Evolutionary conservation across 371 early-diverging fungal genomes (phyloP), one percentile per base, ranked within the genome.

Genomic region (Sanchytrium tribonematis): DNA sequence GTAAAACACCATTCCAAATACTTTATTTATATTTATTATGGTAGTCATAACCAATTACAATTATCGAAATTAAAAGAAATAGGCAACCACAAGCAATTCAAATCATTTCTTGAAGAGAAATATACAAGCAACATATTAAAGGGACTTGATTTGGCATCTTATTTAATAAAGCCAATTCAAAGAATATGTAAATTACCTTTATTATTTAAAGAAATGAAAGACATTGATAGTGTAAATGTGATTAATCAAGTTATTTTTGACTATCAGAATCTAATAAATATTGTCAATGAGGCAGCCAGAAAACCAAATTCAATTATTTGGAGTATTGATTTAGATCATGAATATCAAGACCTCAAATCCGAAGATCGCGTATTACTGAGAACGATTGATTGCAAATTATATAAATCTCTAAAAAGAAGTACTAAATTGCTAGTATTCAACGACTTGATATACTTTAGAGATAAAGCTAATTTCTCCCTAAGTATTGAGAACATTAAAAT

Each of bases 151-250:
- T 74, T 90, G 29, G 80, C 80, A 0, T 82, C 83, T 71, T 73
- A 89, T 71, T 75, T 90, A 29, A 88, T 90, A 73, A 89, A 89
- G 71, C 91, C 91, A 30, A 87, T 89, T 12, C 91, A 90, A 71
- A 76, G 91, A 29, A 85, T 90, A 1, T 77, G 88, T n/a, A 88
- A 88, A 72, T 88, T 88, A 71, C 89, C 88, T 5, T 74, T 90
- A 16, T 73, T 90, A 66, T 74, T 90, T 28, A 79, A 83, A 31
- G 82, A 68, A 31, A 29, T 68, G 69, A 29, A 17, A 17, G 28
- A 67, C 5, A 48, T 12, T 22, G 22, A 5, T 48, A 12, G 48
- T 48, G 22, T 48, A 12, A 22, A 48, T 48, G 22, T 48, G 22
- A 48, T 48, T 12, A 48, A 5, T 22, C 22, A 5, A 5, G 22